These are phyloP conservation scores for Aspergillus cavernicola DNA, from an alignment of 495 filamentous ascomycete genomes.

Conservation along the genomic window DNA sequence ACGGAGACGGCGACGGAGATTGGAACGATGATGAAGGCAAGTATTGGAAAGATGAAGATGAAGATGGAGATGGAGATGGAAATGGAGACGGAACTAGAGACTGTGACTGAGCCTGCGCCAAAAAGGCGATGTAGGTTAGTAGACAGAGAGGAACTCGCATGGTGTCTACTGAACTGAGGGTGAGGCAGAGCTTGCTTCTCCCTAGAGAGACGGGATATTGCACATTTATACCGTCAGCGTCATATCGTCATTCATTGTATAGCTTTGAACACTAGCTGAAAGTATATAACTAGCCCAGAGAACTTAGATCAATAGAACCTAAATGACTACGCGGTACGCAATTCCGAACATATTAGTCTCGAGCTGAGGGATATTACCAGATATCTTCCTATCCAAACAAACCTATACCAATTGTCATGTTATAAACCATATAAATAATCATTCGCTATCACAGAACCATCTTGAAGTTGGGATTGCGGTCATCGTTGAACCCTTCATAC, in stretches of 20 bases:
- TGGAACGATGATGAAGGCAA: background rate
- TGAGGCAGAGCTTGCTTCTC: too few species aligned
- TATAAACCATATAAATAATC: background rate
- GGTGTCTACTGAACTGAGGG: background rate
- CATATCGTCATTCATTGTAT: background rate
- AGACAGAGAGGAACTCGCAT: background rate
- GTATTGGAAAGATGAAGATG: background rate
- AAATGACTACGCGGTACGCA: background rate
- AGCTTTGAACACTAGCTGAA: background rate
- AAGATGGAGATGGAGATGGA: background rate
- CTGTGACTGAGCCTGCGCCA: background rate
- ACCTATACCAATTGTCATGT: background rate
- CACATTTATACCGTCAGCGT: too few species aligned
- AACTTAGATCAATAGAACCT: too few species aligned
- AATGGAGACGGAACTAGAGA: too few species aligned
- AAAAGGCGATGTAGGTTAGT: background rate
- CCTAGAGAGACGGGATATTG: too few species aligned
- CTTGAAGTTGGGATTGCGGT: slow-evolving; percentile 62
- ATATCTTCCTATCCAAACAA: background rate
- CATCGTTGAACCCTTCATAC: slow-evolving; percentile 57
- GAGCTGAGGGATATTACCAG: background rate
- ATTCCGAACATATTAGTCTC: too few species aligned
- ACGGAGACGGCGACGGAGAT: background rate
- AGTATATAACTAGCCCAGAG: too few species aligned
- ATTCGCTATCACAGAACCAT: slow-evolving; percentile 47